These are phyloP conservation scores for Nidularia sp. DNA, from an alignment of 768 basidiomycete species.

Conservation along the genomic window DNA sequence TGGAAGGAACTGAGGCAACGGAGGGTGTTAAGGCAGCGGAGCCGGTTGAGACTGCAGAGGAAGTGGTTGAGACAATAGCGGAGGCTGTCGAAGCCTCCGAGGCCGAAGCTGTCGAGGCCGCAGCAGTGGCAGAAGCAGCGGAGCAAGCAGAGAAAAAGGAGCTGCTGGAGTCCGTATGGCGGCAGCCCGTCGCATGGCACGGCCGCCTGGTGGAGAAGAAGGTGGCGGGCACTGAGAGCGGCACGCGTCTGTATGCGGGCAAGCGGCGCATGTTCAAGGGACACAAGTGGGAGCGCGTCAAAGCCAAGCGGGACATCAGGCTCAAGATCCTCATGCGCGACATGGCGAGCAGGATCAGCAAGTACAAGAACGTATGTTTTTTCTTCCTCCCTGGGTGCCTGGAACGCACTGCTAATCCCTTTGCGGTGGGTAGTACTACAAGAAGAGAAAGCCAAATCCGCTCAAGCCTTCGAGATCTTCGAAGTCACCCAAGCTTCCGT, in stretches of 20 bases:
- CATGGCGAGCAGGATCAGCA: constrained; percentile 63
- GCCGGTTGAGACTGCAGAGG: neutral
- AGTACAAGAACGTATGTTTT: constrained; percentile 59
- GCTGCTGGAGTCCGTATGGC: constrained; percentile 19
- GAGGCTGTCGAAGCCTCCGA: neutral
- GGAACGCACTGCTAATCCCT: constrained; percentile 4
- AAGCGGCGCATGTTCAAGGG: constrained; percentile 91
- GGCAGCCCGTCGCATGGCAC: constrained; percentile 32
- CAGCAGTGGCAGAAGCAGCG: neutral
- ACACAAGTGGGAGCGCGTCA: constrained; percentile 77
- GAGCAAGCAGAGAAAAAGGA: neutral
- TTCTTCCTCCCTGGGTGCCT: constrained; percentile 1
- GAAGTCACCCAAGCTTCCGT: constrained; percentile 57
- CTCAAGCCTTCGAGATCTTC: constrained; percentile 46
- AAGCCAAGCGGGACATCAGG: constrained; percentile 40
- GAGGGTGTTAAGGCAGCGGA: neutral
- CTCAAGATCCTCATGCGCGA: constrained; percentile 58
- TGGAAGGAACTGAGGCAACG: neutral
- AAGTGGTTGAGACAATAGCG: too few relatives aligned
- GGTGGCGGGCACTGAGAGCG: constrained; percentile 47
- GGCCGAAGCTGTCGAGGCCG: neutral
- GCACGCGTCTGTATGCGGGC: constrained; percentile 65
- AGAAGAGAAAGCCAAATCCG: constrained; percentile 50
- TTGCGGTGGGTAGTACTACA: constrained; percentile 32
- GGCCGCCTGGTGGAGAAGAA: constrained; percentile 40